Evolutionary conservation across 169 alveolate genomes (phyloP).

Genomic region (Theileria annulata): DNA sequence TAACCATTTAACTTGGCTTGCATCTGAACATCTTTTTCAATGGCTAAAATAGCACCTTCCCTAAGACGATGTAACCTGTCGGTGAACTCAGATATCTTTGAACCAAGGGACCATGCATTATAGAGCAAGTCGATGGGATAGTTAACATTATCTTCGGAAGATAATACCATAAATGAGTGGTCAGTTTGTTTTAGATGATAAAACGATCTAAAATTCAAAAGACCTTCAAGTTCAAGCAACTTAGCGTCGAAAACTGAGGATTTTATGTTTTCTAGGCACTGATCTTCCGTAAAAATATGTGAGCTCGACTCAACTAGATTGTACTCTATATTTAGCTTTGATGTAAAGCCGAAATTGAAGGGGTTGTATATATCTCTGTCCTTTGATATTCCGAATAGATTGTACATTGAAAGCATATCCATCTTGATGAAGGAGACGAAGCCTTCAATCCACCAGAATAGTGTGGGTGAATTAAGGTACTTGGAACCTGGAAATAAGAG

Average conservation of each 20-base stretch:
- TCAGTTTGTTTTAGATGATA: not conserved
- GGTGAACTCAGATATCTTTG: conserved; percentile 1
- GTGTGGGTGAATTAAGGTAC: not conserved
- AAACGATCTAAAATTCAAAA: conserved; percentile 18
- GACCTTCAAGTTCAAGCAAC: not conserved
- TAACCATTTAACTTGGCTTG: conserved; percentile 3
- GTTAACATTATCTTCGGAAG: not conserved
- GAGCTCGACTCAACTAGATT: conserved; percentile 7
- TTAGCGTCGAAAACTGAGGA: conserved; percentile 12
- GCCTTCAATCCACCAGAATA: conserved; percentile 45
- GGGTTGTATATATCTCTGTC: conserved; percentile 4
- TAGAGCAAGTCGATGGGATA: conserved; percentile 20
- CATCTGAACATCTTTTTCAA: conserved; percentile 15
- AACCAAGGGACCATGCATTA: conserved; percentile 16
- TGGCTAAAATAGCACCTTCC: conserved; percentile 15
- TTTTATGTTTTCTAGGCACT: conserved; percentile 7
- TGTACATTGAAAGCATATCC: conserved; percentile 14
- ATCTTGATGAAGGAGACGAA: conserved; percentile 26
- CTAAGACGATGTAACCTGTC: conserved; percentile 19
- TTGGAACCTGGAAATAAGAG: conserved; percentile 16
- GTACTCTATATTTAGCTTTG: not conserved
- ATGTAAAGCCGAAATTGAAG: conserved; percentile 22
- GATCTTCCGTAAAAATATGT: conserved; percentile 25
- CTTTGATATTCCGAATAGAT: conserved; percentile 10
- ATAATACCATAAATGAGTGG: not conserved